Evolutionary conservation across 2,329 filamentous ascomycete species (phyloP), one percentile per base, ranked within the genome.

Genomic region (Pyrenochaeta sp.): DNA sequence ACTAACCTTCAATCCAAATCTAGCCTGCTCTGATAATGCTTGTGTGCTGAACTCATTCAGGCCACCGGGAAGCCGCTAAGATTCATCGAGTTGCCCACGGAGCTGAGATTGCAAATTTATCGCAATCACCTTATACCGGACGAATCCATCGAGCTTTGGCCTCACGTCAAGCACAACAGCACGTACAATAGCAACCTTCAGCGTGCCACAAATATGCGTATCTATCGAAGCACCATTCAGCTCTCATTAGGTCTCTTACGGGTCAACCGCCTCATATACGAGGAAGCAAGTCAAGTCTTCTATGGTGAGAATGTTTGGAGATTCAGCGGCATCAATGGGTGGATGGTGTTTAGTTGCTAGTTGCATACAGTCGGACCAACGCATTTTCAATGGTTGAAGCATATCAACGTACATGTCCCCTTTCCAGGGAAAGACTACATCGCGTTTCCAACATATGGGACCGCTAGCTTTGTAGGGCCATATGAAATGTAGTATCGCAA

Each of bases 301-400:
- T 62, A 57, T 42, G 53, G 60, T 8, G 49, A 54, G 15, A 62
- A 57, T 37, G 30, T 57, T n/a, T 62, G 59, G 47, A 49, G 60
- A 15, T 62, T 62, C 57, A 50, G 49, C 15, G 60, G 50, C 5
- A 60, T 60, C 46, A 62, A 62, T 42, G 56, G 56, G 1, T 53
- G 40, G 53, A 60, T 62, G 50, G 50, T 58, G 5, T 30, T 40
- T 13, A 40, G 48, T 22, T 40, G 36, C 36, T 50, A 36, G 48
- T 27, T 52, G 25, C 13, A 52, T 25, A 45, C 50, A 9, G 28
- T 52, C 24, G 12, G 8, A 15, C n/a, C 6, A 3, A 12, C 5
- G n/a, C 22, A 52, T 25, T 44, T 25, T n/a, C 30, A 10, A 28
- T 52, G 13, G 24, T 5, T 52, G 34, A 52, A 36, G 32, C 5